Percentiles rank a stretch among this genome's conserved stretches.
These are phyloP conservation scores for Esteya vermicola DNA, from an alignment of 2,329 filamentous ascomycete species.

Conservation along the genomic window DNA sequence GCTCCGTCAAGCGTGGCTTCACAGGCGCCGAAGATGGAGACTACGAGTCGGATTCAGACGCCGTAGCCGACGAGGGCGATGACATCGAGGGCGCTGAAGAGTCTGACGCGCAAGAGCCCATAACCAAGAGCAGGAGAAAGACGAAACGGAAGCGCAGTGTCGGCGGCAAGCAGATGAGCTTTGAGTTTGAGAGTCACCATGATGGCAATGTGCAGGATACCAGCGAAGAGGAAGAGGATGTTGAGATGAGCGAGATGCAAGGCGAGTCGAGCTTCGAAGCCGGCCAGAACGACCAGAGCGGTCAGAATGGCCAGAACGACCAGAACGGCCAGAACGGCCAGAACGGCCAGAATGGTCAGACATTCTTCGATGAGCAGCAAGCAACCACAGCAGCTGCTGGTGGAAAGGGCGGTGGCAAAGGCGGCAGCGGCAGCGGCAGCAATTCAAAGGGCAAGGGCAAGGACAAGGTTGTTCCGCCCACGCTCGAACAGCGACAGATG, in stretches of 20 bases:
- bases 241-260: no score
- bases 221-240: constrained; percentile 29
- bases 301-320: no score
- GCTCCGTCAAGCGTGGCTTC: constrained; percentile 41
- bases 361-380: no score
- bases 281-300: no score
- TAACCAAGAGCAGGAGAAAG: no score
- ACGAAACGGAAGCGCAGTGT: constrained; percentile 26
- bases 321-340: no score
- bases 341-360: no score
- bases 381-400: constrained; percentile 14
- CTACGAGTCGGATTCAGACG: constrained; percentile 30
- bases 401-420: constrained; percentile 13
- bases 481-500: no score
- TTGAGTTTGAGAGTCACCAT: constrained; percentile 53
- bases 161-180: constrained; percentile 57
- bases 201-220: constrained; percentile 39
- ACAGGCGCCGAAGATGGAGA: constrained; percentile 41
- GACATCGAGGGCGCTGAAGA: no score
- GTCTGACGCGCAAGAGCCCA: no score
- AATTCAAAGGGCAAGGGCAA: not conserved
- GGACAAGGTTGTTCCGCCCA: no score
- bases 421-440: not conserved
- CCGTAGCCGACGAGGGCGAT: no score
- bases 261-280: constrained; percentile 12